Evolutionary conservation across 768 basidiomycete genomes (phyloP).

Genomic region (Xerocomellus intermedius): DNA sequence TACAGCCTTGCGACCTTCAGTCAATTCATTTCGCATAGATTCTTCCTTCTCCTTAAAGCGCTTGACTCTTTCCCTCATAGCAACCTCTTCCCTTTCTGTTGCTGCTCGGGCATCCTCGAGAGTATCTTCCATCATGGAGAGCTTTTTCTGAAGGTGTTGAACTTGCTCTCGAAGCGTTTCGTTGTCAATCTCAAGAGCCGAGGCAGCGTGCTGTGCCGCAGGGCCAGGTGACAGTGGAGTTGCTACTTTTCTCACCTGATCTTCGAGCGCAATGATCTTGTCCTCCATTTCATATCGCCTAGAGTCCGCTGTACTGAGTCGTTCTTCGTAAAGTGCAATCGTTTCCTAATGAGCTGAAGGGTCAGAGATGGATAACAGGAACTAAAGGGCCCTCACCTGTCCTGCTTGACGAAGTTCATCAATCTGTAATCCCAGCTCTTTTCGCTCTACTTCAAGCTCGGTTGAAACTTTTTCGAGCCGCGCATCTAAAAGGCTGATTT

Average conservation of each 20-base stretch:
- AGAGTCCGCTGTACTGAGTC: conserved; percentile 65
- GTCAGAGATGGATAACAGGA: not conserved
- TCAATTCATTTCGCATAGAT: conserved; percentile 66
- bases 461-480: conserved; percentile 44
- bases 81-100: conserved; percentile 71
- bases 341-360: conserved; percentile 61
- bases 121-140: conserved; percentile 74
- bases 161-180: conserved; percentile 88
- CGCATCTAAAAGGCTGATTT: conserved; percentile 54
- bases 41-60: conserved; percentile 75
- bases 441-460: conserved; percentile 57
- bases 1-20: conserved; percentile 60
- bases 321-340: conserved; percentile 92
- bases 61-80: conserved; percentile 59
- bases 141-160: conserved; percentile 79
- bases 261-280: conserved; percentile 56
- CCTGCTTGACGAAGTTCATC: conserved; percentile 87
- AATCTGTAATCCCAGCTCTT: conserved; percentile 68
- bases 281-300: conserved; percentile 79
- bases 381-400: conserved; percentile 51
- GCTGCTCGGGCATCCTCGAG: conserved; percentile 73
- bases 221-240: conserved; percentile 36
- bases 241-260: conserved; percentile 37
- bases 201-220: conserved; percentile 43
- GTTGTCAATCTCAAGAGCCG: conserved; percentile 92